phyloP scores from a whole-genome alignment of 73 alveolate species.

The Paramecium sonneborni region DNA sequence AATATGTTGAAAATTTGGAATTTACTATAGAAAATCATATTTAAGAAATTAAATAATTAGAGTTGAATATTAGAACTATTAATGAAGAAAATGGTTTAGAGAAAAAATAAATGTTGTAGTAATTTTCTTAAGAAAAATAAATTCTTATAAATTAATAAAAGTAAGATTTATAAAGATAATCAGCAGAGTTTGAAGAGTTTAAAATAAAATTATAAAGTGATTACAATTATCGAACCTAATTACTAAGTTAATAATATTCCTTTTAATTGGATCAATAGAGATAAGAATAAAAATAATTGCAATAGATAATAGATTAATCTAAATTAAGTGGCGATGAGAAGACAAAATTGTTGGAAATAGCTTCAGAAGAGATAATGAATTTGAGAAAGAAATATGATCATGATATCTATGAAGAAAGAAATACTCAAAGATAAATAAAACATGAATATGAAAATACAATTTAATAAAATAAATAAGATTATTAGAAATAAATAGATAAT shows the following conservation, averaged over 20 bases:
- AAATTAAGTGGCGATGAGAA: slow-evolving; percentile 6
- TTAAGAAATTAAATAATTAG: background rate
- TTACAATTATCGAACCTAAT: background rate
- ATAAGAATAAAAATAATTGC: background rate
- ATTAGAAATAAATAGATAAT: background rate
- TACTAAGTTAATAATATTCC: background rate
- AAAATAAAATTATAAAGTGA: background rate
- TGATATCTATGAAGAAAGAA: slow-evolving; percentile 17
- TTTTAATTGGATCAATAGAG: background rate
- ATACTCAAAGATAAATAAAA: background rate
- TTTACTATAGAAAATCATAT: background rate
- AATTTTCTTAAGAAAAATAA: background rate
- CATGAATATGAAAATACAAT: background rate
- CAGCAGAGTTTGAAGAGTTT: background rate
- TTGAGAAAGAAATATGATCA: background rate
- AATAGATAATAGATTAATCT: slow-evolving; percentile 10
- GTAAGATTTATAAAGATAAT: background rate
- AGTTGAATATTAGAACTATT: background rate
- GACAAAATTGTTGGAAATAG: background rate
- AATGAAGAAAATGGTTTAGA: background rate
- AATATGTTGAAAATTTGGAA: background rate
- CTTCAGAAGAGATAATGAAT: slow-evolving; percentile 6
- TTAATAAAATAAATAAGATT: background rate
- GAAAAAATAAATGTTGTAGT: background rate
- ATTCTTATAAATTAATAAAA: background rate